A percentile compares a stretch with the other conserved stretches of the same genome.
phyloP scores from a whole-genome alignment of 2,329 filamentous ascomycete genomes.

The Colletotrichum cordylinicola region DNA sequence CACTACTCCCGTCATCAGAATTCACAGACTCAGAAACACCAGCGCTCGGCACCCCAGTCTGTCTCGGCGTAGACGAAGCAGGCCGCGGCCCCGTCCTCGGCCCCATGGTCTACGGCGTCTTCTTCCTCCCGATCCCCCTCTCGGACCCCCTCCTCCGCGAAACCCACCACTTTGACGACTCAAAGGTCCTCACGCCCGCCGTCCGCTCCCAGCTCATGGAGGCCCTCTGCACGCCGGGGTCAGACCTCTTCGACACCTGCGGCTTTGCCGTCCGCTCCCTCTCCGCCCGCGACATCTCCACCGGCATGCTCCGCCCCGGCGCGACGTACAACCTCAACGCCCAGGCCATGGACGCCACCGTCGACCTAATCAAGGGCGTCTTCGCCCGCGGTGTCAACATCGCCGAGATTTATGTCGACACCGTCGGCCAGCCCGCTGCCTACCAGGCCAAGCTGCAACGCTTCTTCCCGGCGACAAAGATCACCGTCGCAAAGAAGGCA shows the following conservation, averaged over 20 bases:
- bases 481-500: slow-evolving; percentile 88
- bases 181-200: slow-evolving; percentile 85
- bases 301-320: slow-evolving; percentile 75
- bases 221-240: slow-evolving; percentile 69
- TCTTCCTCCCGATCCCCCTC: slow-evolving; percentile 76
- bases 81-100: slow-evolving; percentile 93
- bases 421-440: slow-evolving; percentile 79
- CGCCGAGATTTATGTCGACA: slow-evolving; percentile 92
- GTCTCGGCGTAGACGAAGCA: slow-evolving; percentile 92
- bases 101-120: slow-evolving; percentile 75
- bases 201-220: slow-evolving; percentile 76
- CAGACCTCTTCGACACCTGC: slow-evolving; percentile 58
- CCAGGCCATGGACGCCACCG: slow-evolving; percentile 92
- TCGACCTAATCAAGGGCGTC: slow-evolving; percentile 80
- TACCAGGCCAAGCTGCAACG: slow-evolving; percentile 87
- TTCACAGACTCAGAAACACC: slow-evolving; percentile 29
- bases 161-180: slow-evolving; percentile 91
- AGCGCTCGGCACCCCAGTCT: slow-evolving; percentile 50
- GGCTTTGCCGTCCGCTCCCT: slow-evolving; percentile 86
- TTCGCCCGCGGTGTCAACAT: slow-evolving; percentile 81
- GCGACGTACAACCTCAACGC: slow-evolving; percentile 88
- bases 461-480: slow-evolving; percentile 78
- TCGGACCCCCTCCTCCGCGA: slow-evolving; percentile 77
- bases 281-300: slow-evolving; percentile 82
- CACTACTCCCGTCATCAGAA: slow-evolving; percentile 51